Evolutionary conservation across 2,329 filamentous ascomycete genomes (phyloP), one percentile per base, ranked within the genome.

Genomic region (Catunica adiposa): DNA sequence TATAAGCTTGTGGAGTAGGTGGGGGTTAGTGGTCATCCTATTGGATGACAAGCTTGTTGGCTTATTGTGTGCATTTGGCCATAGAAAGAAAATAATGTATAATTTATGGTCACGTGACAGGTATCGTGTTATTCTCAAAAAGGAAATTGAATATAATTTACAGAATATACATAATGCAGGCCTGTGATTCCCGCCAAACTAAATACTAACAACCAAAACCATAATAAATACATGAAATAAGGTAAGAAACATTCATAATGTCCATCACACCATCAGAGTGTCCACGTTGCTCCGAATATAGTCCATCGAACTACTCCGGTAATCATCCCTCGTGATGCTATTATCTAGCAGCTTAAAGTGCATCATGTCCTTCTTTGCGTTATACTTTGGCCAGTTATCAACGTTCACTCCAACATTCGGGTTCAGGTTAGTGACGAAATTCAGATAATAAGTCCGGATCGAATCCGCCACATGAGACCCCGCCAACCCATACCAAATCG

Each of bases 391-490:
- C 59, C 63, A 64, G 3, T 55, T 25, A 3, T 58, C 48, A 15
- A 62, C 58, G 66, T 68, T 38, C 62, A 64, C 23, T 8, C 67
- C 66, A 20, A 55, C 42, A 60, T 82, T 82, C 0, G 79, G 79
- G 61, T 82, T 73, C 34, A 77, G 62, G 6, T 75, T 69, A 59
- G 80, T 71, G 1, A 80, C 66, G 61, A 83, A 83, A 11, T 69
- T 73, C 52, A 77, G 67, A 60, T 80, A 83, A 63, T 83, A 82
- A 0, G 70, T 69, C 52, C 75, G 71, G 25, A 77, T 74, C 0
- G 71, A 67, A 15, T 60, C 62, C 0, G 70, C 69, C 1, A 75
- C 73, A 40, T 73, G 72, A 58, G 76, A 73, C 1, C 71, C 68
- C 52, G 70, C 60, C 38, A 77, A 66, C 0, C 74, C 75, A 31